Percentiles rank a stretch among this genome's conserved stretches.
These are phyloP conservation scores for Xylaria grammica DNA, from an alignment of 495 filamentous ascomycete species.

Conservation along the genomic window DNA sequence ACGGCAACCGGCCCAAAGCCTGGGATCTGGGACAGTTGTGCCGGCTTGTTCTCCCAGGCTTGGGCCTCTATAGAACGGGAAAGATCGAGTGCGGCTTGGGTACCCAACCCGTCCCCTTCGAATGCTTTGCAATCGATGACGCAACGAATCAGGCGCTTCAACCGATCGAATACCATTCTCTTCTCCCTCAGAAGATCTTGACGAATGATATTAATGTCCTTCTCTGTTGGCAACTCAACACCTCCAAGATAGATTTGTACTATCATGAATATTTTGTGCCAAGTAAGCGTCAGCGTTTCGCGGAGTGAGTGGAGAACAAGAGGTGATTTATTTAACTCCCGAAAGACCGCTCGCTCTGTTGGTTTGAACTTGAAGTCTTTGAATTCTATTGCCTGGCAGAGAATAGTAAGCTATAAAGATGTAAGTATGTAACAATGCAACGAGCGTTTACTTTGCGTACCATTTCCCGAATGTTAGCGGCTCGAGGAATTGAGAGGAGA, in stretches of 20 bases:
- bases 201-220: slow-evolving; percentile 65
- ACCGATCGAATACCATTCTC: slow-evolving; percentile 70
- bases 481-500: slow-evolving; percentile 66
- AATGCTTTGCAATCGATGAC: slow-evolving; percentile 82
- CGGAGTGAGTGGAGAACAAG: slow-evolving; percentile 81
- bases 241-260: slow-evolving; percentile 81
- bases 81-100: slow-evolving; percentile 76
- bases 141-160: slow-evolving; percentile 78
- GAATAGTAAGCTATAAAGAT: slow-evolving; percentile 58
- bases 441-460: slow-evolving; percentile 54
- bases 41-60: slow-evolving; percentile 85
- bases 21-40: slow-evolving; percentile 86
- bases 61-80: slow-evolving; percentile 76
- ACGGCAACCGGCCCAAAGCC: slow-evolving; percentile 79
- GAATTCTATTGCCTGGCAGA: slow-evolving; percentile 73
- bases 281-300: slow-evolving; percentile 69
- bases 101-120: slow-evolving; percentile 68
- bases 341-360: slow-evolving; percentile 76
- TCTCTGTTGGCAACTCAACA: slow-evolving; percentile 70
- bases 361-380: slow-evolving; percentile 70
- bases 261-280: slow-evolving; percentile 88
- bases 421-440: slow-evolving; percentile 39
- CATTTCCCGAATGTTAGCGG: slow-evolving; percentile 69
- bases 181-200: slow-evolving; percentile 73
- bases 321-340: slow-evolving; percentile 77